Evolutionary conservation across 2,329 filamentous ascomycete species (phyloP), one percentile per base, ranked within the genome.

Genomic region (Hypomyces perniciosus): DNA sequence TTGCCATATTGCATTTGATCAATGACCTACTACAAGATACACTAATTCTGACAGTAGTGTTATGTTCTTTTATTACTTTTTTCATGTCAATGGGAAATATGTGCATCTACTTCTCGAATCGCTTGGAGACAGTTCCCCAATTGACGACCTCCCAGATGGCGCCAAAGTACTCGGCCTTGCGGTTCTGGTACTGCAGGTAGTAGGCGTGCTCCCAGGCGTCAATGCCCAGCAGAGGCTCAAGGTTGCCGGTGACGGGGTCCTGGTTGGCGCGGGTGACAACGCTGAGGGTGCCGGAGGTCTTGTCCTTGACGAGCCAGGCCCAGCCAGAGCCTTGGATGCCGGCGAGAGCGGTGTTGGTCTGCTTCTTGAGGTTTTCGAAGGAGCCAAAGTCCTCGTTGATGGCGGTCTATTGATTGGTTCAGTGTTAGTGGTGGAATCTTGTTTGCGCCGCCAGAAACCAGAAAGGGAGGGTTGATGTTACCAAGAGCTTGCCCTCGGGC

Each of bases 121-220:
- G 82, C 77, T 85, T 83, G 69, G 88, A 84, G 41, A 90, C 91
- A 31, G 86, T 82, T 81, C 90, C 90, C 91, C 91, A 96, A 83
- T 96, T 96, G 70, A 96, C 77, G 45, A 96, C 90, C 61, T 95
- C 88, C 91, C 91, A 96, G 68, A 96, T 86, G 53, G 89, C 89
- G 63, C 81, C 81, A 72, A 96, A 96, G 79, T 96, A 96, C 76
- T 96, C 90, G 52, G 86, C 90, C 83, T 96, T 96, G 72, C 90
- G 85, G 79, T 96, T 96, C 82, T 96, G 81, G 75, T 96, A 96
- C 76, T 96, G 89, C 56, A 96, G 79, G 74, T 95, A 95, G 78
- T 95, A 95, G 47, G 90, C 90, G 73, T 96, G 90, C 78, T 96
- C 90, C 90, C 90, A 96, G 49, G 90, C 91, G 74, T 96, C 91